Evolutionary conservation across 2,329 filamentous ascomycete genomes (phyloP).

Genomic region (Westerdykella sp.): DNA sequence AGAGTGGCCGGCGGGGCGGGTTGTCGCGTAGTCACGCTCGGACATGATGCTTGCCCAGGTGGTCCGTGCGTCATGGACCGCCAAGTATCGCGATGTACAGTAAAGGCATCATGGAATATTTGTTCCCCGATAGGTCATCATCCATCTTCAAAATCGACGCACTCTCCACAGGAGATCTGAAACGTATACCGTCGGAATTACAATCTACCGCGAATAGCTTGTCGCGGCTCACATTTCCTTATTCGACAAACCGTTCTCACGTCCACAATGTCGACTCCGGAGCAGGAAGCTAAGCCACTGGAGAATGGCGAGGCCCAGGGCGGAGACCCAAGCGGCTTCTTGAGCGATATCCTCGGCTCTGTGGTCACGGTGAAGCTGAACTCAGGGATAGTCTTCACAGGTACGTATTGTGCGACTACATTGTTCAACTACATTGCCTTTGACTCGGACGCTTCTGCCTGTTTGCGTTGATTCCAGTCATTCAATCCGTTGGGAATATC

Average conservation of each 20-base stretch:
- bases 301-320: slow-evolving; percentile 53
- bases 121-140: no score
- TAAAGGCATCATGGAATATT: no score
- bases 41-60: not conserved
- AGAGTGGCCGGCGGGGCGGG: not conserved
- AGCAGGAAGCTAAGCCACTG: not conserved
- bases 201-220: not conserved
- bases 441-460: not conserved
- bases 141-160: no score
- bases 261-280: not conserved
- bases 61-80: slow-evolving; percentile 17
- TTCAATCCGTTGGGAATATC: no score
- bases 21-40: slow-evolving; percentile 31
- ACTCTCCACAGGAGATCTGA: no score
- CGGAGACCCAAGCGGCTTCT: slow-evolving; percentile 87
- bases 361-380: slow-evolving; percentile 96
- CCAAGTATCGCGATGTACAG: not conserved
- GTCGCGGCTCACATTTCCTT: not conserved
- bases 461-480: no score
- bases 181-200: no score
- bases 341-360: slow-evolving; percentile 89
- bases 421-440: not conserved
- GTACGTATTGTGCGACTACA: slow-evolving; percentile 42
- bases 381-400: slow-evolving; percentile 97
- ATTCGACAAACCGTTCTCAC: no score